Evolutionary conservation across 805 yeast species (phyloP).

Genomic region (Tetrapisispora namnaoensis): DNA sequence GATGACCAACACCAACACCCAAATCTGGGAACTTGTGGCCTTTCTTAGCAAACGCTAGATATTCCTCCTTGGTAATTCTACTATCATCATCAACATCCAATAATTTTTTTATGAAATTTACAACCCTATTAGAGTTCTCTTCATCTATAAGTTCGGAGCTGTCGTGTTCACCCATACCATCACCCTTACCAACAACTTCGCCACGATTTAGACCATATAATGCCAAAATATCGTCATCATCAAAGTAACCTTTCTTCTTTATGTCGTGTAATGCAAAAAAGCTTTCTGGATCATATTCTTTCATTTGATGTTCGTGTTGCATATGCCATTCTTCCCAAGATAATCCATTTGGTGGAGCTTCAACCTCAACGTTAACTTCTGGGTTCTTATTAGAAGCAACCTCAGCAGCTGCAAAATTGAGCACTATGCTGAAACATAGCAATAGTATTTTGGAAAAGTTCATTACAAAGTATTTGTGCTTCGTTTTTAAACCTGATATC

Average conservation of each 20-base stretch:
- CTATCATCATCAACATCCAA: slow-evolving; percentile 64
- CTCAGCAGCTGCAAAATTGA: not conserved
- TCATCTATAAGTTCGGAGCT: slow-evolving; percentile 51
- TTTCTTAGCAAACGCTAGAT: slow-evolving; percentile 45
- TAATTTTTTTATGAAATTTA: slow-evolving; percentile 42
- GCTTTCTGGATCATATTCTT: slow-evolving; percentile 58
- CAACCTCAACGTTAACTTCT: slow-evolving; percentile 26
- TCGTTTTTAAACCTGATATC: no score
- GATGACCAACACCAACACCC: slow-evolving; percentile 91
- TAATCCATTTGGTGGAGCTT: slow-evolving; percentile 41
- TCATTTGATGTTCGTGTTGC: slow-evolving; percentile 78
- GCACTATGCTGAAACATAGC: not conserved
- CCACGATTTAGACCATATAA: slow-evolving; percentile 72
- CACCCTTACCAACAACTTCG: slow-evolving; percentile 74
- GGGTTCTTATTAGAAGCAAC: slow-evolving; percentile 8
- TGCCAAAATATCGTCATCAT: slow-evolving; percentile 55
- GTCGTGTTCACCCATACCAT: slow-evolving; percentile 78
- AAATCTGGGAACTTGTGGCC: slow-evolving; percentile 83
- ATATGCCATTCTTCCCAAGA: slow-evolving; percentile 86
- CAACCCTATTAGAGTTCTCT: slow-evolving; percentile 45
- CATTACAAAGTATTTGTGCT: not conserved
- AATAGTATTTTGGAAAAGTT: not conserved
- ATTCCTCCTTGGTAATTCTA: slow-evolving; percentile 56
- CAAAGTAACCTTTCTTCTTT: slow-evolving; percentile 46
- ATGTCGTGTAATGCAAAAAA: slow-evolving; percentile 79